Evolutionary conservation across 2,329 filamentous ascomycete species (phyloP).

Genomic region (Phialocephala subalpina): DNA sequence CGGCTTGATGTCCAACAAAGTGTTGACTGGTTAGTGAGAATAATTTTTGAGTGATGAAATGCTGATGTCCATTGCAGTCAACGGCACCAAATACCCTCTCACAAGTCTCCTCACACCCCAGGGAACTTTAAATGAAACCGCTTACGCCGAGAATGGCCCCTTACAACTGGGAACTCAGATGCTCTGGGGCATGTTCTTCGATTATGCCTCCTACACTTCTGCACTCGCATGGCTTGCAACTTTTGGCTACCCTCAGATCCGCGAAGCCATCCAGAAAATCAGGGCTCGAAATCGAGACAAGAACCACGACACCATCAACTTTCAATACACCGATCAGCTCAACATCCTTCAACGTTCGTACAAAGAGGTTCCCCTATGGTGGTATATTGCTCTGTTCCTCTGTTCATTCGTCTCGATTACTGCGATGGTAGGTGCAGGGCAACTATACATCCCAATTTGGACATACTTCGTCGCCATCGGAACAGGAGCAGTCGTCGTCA

Average conservation of each 20-base stretch:
- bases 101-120: conserved; percentile 45
- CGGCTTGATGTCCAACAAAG: conserved; percentile 64
- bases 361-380: conserved; percentile 65
- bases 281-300: conserved; percentile 46
- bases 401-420: conserved; percentile 57
- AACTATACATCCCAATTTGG: conserved; percentile 66
- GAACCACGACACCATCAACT: conserved; percentile 51
- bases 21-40: conserved; percentile 54
- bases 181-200: conserved; percentile 66
- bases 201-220: conserved; percentile 65
- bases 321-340: conserved; percentile 64
- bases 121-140: conserved; percentile 47
- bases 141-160: conserved; percentile 57
- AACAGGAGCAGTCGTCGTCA: conserved; percentile 61
- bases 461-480: conserved; percentile 64
- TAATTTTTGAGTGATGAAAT: not conserved
- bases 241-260: conserved; percentile 60
- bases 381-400: conserved; percentile 61
- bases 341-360: conserved; percentile 65
- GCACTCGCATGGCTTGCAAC: conserved; percentile 65
- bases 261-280: conserved; percentile 53
- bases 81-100: conserved; percentile 47
- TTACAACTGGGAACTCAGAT: conserved; percentile 64
- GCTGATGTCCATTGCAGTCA: conserved; percentile 28
- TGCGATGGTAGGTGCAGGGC: conserved; percentile 56